Evolutionary conservation across 148 eudicot species (phyloP).

Genomic region (Amaranthus hypochondriacus): DNA sequence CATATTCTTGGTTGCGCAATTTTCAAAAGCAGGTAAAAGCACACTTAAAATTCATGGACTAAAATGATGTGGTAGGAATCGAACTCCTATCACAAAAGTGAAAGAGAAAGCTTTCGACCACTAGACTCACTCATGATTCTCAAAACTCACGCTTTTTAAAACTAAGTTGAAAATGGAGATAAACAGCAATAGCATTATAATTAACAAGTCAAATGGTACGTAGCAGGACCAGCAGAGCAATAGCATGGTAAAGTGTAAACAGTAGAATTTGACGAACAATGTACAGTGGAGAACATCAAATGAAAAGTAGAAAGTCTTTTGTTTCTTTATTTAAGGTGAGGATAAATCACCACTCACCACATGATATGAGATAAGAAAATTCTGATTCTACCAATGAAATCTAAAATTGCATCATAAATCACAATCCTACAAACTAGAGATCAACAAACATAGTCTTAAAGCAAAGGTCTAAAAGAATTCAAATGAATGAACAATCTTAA

Average conservation of each 20-base stretch:
- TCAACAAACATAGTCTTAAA: conserved; percentile 13
- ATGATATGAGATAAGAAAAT: conserved; percentile 5
- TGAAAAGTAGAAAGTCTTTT: conserved; percentile 11
- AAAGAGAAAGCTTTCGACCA: no score
- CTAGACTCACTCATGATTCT: no score
- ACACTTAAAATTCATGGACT: no score
- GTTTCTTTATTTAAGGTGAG: neutral
- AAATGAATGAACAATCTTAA: conserved; percentile 2
- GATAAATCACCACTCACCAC: neutral
- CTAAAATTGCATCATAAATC: neutral
- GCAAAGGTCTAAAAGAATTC: conserved; percentile 14
- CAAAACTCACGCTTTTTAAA: no score
- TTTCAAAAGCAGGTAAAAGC: no score
- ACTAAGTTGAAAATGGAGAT: neutral
- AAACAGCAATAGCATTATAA: conserved; percentile 7
- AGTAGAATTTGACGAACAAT: conserved; percentile 11
- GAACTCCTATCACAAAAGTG: no score
- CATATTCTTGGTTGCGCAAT: no score
- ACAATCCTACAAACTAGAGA: neutral
- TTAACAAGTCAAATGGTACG: conserved; percentile 11
- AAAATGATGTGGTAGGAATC: no score
- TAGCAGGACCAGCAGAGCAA: neutral
- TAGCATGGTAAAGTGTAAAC: neutral
- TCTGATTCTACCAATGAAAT: conserved; percentile 7
- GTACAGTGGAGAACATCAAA: conserved; percentile 14